Conservation (phyloP, 2,329 filamentous ascomycete species). For the Epichloe coenophiala region DNA sequence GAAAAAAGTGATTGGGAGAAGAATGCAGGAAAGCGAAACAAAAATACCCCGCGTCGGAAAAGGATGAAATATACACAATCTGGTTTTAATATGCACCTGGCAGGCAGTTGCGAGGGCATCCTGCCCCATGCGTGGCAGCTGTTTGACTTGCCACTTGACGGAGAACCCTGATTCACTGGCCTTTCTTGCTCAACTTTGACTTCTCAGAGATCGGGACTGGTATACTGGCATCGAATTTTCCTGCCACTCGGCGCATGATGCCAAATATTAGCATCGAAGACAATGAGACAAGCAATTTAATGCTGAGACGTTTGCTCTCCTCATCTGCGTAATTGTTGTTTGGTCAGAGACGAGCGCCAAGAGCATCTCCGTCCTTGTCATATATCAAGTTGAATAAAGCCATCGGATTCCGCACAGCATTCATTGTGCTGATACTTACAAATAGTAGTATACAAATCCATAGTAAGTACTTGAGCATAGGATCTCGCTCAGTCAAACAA, state of each 20-base stretch:
- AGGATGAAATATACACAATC: not conserved
- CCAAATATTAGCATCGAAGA: too few relatives aligned
- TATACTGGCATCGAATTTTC: too few relatives aligned
- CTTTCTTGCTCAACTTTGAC: not conserved
- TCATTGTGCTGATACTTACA: not conserved
- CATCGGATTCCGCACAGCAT: not conserved
- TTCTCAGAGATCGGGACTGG: not conserved
- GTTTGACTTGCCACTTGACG: not conserved
- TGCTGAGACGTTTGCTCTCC: not conserved
- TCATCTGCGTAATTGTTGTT: not conserved
- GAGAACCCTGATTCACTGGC: not conserved
- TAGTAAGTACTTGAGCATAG: not conserved
- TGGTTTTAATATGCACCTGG: not conserved
- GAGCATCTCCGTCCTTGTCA: not conserved
- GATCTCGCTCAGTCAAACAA: not conserved
- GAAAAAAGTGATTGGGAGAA: constrained; percentile 1
- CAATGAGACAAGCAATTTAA: too few relatives aligned
- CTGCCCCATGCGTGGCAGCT: constrained; percentile 2
- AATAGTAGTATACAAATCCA: too few relatives aligned
- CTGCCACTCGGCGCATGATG: too few relatives aligned
- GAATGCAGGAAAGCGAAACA: constrained; percentile 2
- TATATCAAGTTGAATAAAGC: not conserved
- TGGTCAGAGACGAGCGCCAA: not conserved
- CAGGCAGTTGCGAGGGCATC: constrained; percentile 3
- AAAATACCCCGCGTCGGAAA: not conserved